Evolutionary conservation across 768 basidiomycete genomes (phyloP), one percentile per base, ranked within the genome.

Genomic region (Pleurotus citrinopileatus): DNA sequence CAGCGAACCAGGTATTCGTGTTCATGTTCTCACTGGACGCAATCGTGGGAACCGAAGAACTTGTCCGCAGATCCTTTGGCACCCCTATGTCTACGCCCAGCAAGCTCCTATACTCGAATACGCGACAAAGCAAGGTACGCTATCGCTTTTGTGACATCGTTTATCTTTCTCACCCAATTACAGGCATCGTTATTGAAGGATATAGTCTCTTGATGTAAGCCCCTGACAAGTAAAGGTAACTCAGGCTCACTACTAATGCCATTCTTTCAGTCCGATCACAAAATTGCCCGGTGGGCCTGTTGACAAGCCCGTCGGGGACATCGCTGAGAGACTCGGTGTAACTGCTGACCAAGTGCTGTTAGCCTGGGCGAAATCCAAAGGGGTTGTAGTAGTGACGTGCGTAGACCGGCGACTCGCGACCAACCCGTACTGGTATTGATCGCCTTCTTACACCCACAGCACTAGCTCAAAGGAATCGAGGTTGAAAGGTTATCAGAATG

Each of bases 321-420:
- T 88, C 29, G 80, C 85, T 0, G 62, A 70, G 7, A 70, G 77
- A 4, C 73, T 81, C 20, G 70, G 73, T 6, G 80, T 75, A 15
- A 77, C 78, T 2, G 70, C 78, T 1, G 87, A 88, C 54, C 88
- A 91, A 63, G 78, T 89, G 7, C 70, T 90, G 3, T 72, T 89
- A 6, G 85, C 86, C 0, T 89, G 88, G 88, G 77, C 80, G 3
- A 87, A 82, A 61, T 73, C 79, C 4, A 89, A 91, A 63, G 84
- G 82, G 8, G 80, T 79, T 0, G 79, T 87, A 3, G 76, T 78
- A 22, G 76, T 88, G 58, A 89, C 84, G 82, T 87, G 63, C n/a
- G n/a, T n/a, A 50, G 64, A 53, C 10, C 19, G 19, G 23, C n/a
- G 23, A 40, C 12, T 27, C 29, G 12, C 29, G 17, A 28, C n/a